Percentiles rank a stretch among this genome's conserved stretches.
Conservation (phyloP, 768 basidiomycete genomes). For the Podaxis carcinomalis region DNA sequence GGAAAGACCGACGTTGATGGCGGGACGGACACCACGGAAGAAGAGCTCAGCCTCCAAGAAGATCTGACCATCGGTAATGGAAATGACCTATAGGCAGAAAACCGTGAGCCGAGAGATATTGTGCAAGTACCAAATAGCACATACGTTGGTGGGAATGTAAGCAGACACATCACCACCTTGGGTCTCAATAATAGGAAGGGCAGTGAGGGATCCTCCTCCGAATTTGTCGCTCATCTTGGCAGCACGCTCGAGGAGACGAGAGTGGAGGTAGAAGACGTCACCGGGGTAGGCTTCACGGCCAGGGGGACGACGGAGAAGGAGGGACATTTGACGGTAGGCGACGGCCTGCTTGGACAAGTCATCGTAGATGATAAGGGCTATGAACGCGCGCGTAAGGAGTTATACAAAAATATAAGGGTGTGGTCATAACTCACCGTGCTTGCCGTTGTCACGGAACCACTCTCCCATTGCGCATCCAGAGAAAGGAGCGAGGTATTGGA, state of each 20-base stretch:
- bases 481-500: constrained; percentile 99
- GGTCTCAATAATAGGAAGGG: constrained; percentile 99
- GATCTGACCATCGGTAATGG: constrained; percentile 99
- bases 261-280: constrained; percentile 99
- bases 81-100: constrained; percentile 72
- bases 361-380: constrained; percentile 97
- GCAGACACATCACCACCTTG: constrained; percentile 99
- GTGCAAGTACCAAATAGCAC: constrained; percentile 20
- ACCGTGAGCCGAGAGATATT: constrained; percentile 6
- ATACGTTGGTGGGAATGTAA: constrained; percentile 91
- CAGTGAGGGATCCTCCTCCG: constrained; percentile 97
- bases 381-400: constrained; percentile 10
- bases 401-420: background rate
- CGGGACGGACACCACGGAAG: constrained; percentile 99
- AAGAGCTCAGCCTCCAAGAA: constrained; percentile 99
- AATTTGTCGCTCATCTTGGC: constrained; percentile 99
- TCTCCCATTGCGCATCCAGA: constrained; percentile 99
- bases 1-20: constrained; percentile 99
- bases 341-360: constrained; percentile 99
- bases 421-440: constrained; percentile 69
- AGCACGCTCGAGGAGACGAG: constrained; percentile 98
- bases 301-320: constrained; percentile 98
- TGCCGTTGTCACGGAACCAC: constrained; percentile 99
- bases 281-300: constrained; percentile 99
- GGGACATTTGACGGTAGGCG: constrained; percentile 99